A percentile compares a stretch with the other conserved stretches of the same genome.
Conservation (phyloP, 1,139 yeast species). For the Geotrichum fermentans region DNA sequence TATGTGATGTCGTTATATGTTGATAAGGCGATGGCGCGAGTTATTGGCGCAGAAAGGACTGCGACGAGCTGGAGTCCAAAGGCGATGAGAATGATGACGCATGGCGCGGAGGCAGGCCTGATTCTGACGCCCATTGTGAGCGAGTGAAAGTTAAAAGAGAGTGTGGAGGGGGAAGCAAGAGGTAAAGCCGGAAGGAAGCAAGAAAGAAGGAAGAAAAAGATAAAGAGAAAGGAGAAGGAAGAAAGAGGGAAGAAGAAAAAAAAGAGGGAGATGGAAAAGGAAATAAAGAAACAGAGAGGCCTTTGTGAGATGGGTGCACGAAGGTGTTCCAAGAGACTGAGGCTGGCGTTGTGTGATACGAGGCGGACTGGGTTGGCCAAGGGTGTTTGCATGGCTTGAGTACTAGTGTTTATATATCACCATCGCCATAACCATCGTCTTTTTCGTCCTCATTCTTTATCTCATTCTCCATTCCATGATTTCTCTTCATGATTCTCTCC, state of each 20-base stretch:
- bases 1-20: conserved; percentile 51
- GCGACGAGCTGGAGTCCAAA: conserved; percentile 52
- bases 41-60: conserved; percentile 61
- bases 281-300: no score
- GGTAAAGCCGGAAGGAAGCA: no score
- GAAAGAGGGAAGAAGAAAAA: background rate
- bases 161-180: background rate
- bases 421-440: no score
- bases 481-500: no score
- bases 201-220: background rate
- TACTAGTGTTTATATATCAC: no score
- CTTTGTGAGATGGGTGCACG: no score
- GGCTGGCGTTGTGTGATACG: no score
- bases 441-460: no score
- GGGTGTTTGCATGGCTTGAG: no score
- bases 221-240: background rate
- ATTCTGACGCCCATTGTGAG: conserved; percentile 34
- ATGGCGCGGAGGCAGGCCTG: conserved; percentile 41
- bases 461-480: no score
- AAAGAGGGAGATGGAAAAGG: background rate
- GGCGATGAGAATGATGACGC: conserved; percentile 44
- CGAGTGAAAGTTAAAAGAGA: background rate
- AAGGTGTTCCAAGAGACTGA: no score
- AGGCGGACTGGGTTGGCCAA: no score
- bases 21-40: conserved; percentile 48